phyloP scores from a whole-genome alignment of 768 basidiomycete genomes.

The Lepiota venenata region DNA sequence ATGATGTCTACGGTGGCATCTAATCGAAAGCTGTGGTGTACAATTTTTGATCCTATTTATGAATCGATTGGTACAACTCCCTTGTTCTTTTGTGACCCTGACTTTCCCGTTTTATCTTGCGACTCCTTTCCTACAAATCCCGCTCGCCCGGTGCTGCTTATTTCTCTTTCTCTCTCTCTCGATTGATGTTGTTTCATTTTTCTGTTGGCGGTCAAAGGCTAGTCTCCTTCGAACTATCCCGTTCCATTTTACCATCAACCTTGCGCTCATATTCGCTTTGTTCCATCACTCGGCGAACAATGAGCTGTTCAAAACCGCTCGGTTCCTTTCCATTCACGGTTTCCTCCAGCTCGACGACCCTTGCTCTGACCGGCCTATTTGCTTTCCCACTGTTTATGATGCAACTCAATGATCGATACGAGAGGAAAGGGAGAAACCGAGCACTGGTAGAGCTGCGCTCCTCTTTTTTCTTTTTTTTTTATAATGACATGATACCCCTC shows the following conservation, averaged over 20 bases:
- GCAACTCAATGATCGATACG: too few relatives aligned
- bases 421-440: too few relatives aligned
- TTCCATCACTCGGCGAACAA: too few relatives aligned
- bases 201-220: background rate
- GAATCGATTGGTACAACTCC: background rate
- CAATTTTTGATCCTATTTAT: background rate
- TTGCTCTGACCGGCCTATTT: too few relatives aligned
- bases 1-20: conserved; percentile 36
- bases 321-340: too few relatives aligned
- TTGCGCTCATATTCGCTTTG: too few relatives aligned
- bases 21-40: conserved; percentile 15
- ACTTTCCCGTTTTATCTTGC: background rate
- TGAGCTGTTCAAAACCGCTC: too few relatives aligned
- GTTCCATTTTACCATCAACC: background rate
- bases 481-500: too few relatives aligned
- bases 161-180: background rate
- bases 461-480: too few relatives aligned
- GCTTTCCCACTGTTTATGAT: too few relatives aligned
- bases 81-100: background rate
- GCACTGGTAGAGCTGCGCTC: too few relatives aligned
- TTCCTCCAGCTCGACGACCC: too few relatives aligned
- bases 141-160: conserved; percentile 7
- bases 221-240: background rate
- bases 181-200: background rate
- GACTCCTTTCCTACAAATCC: background rate